A percentile compares a stretch with the other conserved stretches of the same genome.
These are phyloP conservation scores for Tetramitus jugosus DNA, from an alignment of 208 protist species.

Conservation along the genomic window DNA sequence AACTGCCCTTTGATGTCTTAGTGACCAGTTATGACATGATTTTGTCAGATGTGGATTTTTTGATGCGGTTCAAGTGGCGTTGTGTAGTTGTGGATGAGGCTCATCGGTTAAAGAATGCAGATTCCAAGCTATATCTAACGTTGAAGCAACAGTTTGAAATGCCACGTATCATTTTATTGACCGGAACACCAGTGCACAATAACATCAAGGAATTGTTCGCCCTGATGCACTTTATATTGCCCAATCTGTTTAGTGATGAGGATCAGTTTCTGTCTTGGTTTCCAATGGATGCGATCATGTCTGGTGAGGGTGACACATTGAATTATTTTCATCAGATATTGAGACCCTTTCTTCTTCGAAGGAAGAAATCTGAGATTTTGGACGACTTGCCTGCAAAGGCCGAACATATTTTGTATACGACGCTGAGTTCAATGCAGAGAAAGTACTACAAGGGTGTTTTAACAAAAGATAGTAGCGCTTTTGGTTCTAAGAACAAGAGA, in stretches of 20 bases:
- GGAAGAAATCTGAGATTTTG: conserved; percentile 90
- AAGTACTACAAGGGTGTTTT: neutral
- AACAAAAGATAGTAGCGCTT: neutral
- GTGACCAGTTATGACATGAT: conserved; percentile 55
- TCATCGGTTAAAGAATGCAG: conserved; percentile 68
- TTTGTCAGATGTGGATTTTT: conserved; percentile 59
- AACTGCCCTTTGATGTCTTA: neutral
- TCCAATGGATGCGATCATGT: conserved; percentile 46
- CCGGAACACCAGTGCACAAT: conserved; percentile 94
- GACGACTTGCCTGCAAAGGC: conserved; percentile 89
- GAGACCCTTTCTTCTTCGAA: conserved; percentile 77
- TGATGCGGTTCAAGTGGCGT: conserved; percentile 59
- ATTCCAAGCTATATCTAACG: conserved; percentile 42
- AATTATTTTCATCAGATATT: conserved; percentile 54
- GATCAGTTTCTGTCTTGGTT: conserved; percentile 35
- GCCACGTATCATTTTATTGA: conserved; percentile 68
- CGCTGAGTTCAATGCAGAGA: conserved; percentile 54
- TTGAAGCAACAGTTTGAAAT: conserved; percentile 38
- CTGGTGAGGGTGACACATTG: conserved; percentile 31
- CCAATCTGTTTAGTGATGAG: conserved; percentile 46
- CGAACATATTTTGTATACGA: conserved; percentile 64
- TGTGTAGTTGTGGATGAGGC: conserved; percentile 67
- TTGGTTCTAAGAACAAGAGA: neutral
- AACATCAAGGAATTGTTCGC: conserved; percentile 96
- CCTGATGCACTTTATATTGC: conserved; percentile 91